These are phyloP conservation scores for Paramecium octaurelia DNA, from an alignment of 73 alveolate species.

Conservation along the genomic window DNA sequence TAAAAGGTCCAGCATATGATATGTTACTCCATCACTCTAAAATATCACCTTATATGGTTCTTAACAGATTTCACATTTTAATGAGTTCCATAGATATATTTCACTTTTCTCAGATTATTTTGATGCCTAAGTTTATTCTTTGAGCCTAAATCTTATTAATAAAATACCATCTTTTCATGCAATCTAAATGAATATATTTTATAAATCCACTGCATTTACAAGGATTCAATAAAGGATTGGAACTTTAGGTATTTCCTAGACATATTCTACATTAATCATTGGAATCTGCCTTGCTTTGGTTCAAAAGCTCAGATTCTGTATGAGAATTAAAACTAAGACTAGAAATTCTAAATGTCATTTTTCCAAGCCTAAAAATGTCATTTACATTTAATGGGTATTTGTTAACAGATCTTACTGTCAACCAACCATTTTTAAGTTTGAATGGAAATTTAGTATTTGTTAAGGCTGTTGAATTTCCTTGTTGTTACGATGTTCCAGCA, in stretches of 20 bases:
- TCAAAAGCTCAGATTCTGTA: not conserved
- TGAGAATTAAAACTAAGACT: not conserved
- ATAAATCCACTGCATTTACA: conserved; percentile 67
- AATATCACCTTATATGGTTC: conserved; percentile 5
- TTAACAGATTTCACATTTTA: conserved; percentile 59
- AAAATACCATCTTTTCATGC: conserved; percentile 66
- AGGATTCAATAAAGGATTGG: conserved; percentile 64
- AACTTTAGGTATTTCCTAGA: conserved; percentile 22
- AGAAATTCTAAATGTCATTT: conserved; percentile 3
- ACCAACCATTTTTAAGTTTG: not conserved
- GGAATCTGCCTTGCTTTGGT: not conserved
- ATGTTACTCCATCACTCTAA: conserved; percentile 18
- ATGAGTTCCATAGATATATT: conserved; percentile 29
- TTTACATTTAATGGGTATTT: not conserved
- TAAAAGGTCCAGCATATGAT: not conserved
- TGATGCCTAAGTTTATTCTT: conserved; percentile 14
- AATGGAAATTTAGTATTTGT: not conserved
- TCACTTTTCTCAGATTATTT: conserved; percentile 1
- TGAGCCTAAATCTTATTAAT: conserved; percentile 7
- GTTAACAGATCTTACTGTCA: not conserved
- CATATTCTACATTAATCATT: conserved; percentile 65
- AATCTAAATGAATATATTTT: conserved; percentile 63
- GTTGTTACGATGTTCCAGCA: not conserved
- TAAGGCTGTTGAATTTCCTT: conserved; percentile 5
- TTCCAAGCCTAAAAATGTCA: conserved; percentile 25